Evolutionary conservation across 371 early-diverging fungal genomes (phyloP), one percentile per base, ranked within the genome.

Genomic region (Mucor saturninus): DNA sequence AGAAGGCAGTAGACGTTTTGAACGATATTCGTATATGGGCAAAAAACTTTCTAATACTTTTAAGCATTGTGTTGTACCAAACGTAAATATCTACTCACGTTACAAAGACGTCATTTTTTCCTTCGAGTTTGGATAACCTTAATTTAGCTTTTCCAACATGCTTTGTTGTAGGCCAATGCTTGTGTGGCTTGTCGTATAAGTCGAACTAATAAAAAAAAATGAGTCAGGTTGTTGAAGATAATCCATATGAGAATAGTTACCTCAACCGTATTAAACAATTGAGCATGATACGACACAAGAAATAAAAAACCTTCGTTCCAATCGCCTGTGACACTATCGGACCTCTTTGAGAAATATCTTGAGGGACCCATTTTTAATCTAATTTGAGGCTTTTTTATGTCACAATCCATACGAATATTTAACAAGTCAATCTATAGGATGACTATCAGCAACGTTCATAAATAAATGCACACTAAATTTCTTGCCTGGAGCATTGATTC

Each of bases 251-350:
- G 31, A 15, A 13, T 53, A 35, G 13, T 48, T 52, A 49, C 54
- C 43, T 59, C 60, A 14, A 59, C 51, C 31, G 60, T 59, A 38
- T 58, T 48, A 58, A 58, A 58, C 9, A 56, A 43, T 38, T 66
- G 45, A 37, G 62, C 48, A 35, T 48, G 52, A 30, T 48, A 48
- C 15, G 56, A 45, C n/a, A 56, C 39, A 8, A 21, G 30, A 31
- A 59, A 48, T 32, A 51, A 14, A 35, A 58, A 43, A 83, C 72
- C 31, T 78, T 80, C 90, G 68, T 90, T 88, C 93, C 93, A 92
- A 61, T 84, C 78, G 7, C 91, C 90, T 21, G 78, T 82, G 9
- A 69, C n/a, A 5, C 66, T 42, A 30, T 72, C 53, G 9, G 75
- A 64, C 10, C 68, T 42, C 32, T 71, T 68, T 2, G 80, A 72